A percentile compares a stretch with the other conserved stretches of the same genome.
Evolutionary conservation across 208 protist genomes (phyloP).

Genomic region (Acanthamoeba sp.): DNA sequence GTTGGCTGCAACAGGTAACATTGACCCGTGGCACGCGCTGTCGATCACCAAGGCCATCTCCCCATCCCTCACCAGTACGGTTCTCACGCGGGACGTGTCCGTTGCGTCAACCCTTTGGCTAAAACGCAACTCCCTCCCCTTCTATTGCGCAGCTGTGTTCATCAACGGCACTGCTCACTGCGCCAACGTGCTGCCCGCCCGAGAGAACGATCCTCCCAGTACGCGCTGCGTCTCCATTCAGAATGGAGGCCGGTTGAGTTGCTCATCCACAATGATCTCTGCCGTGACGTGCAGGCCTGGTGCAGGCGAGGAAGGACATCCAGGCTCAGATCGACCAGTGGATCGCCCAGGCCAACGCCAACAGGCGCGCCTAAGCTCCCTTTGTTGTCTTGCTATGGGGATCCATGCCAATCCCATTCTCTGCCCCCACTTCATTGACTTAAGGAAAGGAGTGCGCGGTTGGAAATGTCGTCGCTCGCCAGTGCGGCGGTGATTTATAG

Average conservation of each 20-base stretch:
- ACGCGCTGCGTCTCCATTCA: background rate
- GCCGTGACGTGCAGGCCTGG: conserved; percentile 12
- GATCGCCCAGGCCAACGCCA: conserved; percentile 47
- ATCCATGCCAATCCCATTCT: too few species aligned
- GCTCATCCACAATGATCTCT: background rate
- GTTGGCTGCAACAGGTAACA: conserved; percentile 69
- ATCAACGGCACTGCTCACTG: conserved; percentile 76
- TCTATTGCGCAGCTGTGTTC: conserved; percentile 37
- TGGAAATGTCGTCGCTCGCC: too few species aligned
- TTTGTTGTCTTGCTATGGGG: too few species aligned
- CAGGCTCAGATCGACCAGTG: conserved; percentile 64
- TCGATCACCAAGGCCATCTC: background rate
- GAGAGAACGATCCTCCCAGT: conserved; percentile 54
- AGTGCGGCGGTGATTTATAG: too few species aligned
- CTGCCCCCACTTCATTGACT: too few species aligned
- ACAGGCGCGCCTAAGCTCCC: too few species aligned
- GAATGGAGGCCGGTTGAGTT: background rate
- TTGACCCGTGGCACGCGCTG: conserved; percentile 73
- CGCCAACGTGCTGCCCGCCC: conserved; percentile 58
- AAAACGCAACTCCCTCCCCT: too few species aligned
- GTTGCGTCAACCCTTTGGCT: too few species aligned
- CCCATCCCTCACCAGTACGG: conserved; percentile 14
- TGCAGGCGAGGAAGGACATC: conserved; percentile 68
- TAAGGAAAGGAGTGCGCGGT: too few species aligned
- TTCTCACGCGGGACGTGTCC: background rate